Evolutionary conservation across 306 rosid species (phyloP).

Genomic region (Spatholobus suberectus): DNA sequence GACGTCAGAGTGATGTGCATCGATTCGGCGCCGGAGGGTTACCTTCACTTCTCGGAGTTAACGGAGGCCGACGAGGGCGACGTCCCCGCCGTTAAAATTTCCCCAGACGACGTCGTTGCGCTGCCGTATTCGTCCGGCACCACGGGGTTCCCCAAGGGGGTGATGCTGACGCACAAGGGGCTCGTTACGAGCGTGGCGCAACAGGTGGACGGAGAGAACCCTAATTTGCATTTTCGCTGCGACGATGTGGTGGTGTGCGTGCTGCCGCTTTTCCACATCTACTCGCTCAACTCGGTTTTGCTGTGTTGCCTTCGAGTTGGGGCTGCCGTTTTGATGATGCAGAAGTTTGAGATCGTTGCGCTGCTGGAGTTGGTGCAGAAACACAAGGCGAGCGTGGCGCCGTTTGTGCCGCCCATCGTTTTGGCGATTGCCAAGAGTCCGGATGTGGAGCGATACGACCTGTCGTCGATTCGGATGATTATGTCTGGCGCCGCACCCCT

Average conservation of each 20-base stretch:
- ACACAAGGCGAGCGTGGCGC: conserved; percentile 59
- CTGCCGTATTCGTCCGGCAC: conserved; percentile 83
- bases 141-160: conserved; percentile 80
- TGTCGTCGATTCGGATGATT: conserved; percentile 68
- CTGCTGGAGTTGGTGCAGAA: conserved; percentile 54
- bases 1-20: conserved; percentile 45
- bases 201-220: conserved; percentile 77
- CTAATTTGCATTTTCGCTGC: conserved; percentile 51
- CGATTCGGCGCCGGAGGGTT: conserved; percentile 39
- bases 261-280: conserved; percentile 75
- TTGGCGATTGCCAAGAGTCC: conserved; percentile 62
- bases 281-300: conserved; percentile 61
- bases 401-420: conserved; percentile 79
- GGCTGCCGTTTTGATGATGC: conserved; percentile 66
- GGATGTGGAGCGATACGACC: conserved; percentile 45
- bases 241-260: conserved; percentile 73
- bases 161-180: conserved; percentile 68
- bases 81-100: conserved; percentile 55
- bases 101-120: conserved; percentile 74
- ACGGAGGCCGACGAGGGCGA: conserved; percentile 49
- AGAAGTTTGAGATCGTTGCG: conserved; percentile 57
- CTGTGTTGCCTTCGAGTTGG: conserved; percentile 74
- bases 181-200: conserved; percentile 77
- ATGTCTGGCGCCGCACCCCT: conserved; percentile 82
- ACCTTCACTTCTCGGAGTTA: conserved; percentile 52